These are phyloP conservation scores for Populus pruinosa DNA, from an alignment of 345 rosid species.

Conservation along the genomic window DNA sequence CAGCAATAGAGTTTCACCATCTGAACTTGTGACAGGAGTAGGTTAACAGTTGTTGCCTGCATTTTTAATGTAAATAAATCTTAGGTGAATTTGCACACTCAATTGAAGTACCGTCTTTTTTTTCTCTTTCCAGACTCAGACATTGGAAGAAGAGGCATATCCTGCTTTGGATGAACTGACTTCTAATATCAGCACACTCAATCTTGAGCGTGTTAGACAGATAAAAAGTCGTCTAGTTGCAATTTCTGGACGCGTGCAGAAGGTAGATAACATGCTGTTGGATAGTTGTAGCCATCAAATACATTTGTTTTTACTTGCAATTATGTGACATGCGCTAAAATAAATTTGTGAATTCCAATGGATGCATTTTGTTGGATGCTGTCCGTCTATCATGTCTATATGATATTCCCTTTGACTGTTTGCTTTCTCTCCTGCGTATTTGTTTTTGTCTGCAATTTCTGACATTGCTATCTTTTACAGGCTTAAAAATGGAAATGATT, in stretches of 20 bases:
- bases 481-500: too few species aligned
- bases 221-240: conserved; percentile 76
- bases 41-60: too few species aligned
- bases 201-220: conserved; percentile 67
- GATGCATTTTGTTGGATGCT: too few species aligned
- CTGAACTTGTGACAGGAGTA: not conserved
- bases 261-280: conserved; percentile 36
- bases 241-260: conserved; percentile 68
- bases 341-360: too few species aligned
- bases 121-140: conserved; percentile 38
- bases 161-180: conserved; percentile 79
- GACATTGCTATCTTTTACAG: too few species aligned
- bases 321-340: too few species aligned
- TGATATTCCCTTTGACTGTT: too few species aligned
- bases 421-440: too few species aligned
- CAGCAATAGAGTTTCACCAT: not conserved
- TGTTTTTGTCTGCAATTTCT: too few species aligned
- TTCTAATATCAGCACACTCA: conserved; percentile 71
- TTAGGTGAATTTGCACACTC: not conserved
- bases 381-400: too few species aligned
- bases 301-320: too few species aligned
- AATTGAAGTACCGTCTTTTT: not conserved
- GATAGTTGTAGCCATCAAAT: not conserved
- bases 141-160: conserved; percentile 71
- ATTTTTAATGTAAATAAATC: too few species aligned